These are phyloP conservation scores for Diaporthe humulicola DNA, from an alignment of 2,329 filamentous ascomycete genomes.

Conservation along the genomic window DNA sequence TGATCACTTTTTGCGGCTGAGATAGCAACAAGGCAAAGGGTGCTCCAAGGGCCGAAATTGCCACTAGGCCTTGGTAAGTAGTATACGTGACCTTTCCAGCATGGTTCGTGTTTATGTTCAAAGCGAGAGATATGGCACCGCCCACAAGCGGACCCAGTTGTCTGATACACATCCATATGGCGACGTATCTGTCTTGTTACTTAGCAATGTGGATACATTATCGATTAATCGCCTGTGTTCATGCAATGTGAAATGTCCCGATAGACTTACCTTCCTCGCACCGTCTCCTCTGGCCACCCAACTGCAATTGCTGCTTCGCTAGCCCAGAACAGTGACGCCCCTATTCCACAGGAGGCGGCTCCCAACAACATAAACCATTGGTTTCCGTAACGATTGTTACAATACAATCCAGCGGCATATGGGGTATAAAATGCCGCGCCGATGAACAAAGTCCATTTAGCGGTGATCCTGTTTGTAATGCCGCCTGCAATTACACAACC, in stretches of 20 bases:
- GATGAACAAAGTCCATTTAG: constrained; percentile 25
- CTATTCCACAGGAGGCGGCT: constrained; percentile 72
- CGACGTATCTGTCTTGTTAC: constrained; percentile 57
- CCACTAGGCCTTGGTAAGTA: constrained; percentile 61
- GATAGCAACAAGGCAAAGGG: constrained; percentile 58
- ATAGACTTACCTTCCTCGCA: constrained; percentile 58
- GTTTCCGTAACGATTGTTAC: constrained; percentile 72
- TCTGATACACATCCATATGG: constrained; percentile 59
- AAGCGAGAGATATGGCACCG: constrained; percentile 62
- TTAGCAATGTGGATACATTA: neutral
- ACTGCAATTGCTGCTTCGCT: constrained; percentile 76
- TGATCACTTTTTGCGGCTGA: constrained; percentile 58
- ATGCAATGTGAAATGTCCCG: too few relatives aligned
- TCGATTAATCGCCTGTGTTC: neutral
- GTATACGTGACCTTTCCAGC: constrained; percentile 53
- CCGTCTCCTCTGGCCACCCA: constrained; percentile 72
- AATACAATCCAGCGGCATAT: constrained; percentile 74
- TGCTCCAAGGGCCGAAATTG: constrained; percentile 60
- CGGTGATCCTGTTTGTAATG: constrained; percentile 22
- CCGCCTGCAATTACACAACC: constrained; percentile 25
- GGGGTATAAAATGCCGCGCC: constrained; percentile 62
- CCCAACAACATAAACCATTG: constrained; percentile 75
- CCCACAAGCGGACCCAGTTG: constrained; percentile 61
- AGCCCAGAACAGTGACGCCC: constrained; percentile 77
- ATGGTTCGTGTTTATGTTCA: constrained; percentile 56